These are phyloP conservation scores for Cyclotella kingstonii DNA, from an alignment of 108 stramenopile genomes.

Conservation along the genomic window DNA sequence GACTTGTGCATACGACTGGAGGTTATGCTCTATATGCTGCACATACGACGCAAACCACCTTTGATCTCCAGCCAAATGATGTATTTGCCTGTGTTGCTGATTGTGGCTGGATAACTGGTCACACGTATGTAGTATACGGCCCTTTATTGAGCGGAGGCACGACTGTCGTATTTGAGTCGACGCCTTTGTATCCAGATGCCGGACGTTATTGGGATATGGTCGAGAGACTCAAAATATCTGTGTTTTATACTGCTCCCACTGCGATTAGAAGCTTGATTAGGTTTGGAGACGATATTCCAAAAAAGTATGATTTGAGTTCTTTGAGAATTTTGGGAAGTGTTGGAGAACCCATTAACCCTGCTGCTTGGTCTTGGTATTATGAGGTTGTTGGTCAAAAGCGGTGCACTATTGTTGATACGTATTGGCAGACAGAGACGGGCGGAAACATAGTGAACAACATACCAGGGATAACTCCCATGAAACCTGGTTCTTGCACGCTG, in stretches of 20 bases:
- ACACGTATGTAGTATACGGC: conserved; percentile 67
- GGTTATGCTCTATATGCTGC: conserved; percentile 64
- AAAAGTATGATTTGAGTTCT: conserved; percentile 70
- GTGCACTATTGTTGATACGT: conserved; percentile 83
- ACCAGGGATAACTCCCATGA: conserved; percentile 75
- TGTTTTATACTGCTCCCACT: conserved; percentile 88
- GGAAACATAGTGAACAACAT: conserved; percentile 74
- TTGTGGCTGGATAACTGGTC: conserved; percentile 81
- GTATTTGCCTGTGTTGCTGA: conserved; percentile 73
- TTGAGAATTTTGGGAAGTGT: conserved; percentile 73
- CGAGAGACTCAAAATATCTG: conserved; percentile 54
- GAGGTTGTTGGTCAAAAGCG: conserved; percentile 60
- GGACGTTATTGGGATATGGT: conserved; percentile 79
- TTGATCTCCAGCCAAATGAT: conserved; percentile 58
- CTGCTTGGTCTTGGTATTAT: conserved; percentile 86
- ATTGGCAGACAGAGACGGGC: conserved; percentile 88
- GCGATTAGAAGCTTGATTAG: conserved; percentile 84
- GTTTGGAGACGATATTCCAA: conserved; percentile 59
- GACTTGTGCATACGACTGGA: conserved; percentile 70
- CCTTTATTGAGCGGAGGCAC: conserved; percentile 73
- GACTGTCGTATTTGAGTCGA: conserved; percentile 80
- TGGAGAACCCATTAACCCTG: conserved; percentile 87
- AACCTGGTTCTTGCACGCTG: conserved; percentile 76
- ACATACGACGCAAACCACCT: conserved; percentile 63
- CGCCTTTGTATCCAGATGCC: conserved; percentile 76